Base-by-base conservation (phyloP, 2,329 filamentous ascomycete species). In the Monosporascus sp. region DNA sequence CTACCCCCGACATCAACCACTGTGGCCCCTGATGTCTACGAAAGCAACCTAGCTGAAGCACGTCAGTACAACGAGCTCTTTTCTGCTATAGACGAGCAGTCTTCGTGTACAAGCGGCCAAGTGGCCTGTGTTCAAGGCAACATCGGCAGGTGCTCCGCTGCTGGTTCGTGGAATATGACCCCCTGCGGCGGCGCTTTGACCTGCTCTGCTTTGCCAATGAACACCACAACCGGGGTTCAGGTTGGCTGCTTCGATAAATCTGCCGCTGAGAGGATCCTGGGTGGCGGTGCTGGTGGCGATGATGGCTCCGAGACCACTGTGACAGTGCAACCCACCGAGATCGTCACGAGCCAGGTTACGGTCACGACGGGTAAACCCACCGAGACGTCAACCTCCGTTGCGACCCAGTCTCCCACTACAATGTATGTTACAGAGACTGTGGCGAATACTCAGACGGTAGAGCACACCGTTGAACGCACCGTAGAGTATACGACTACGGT, bases 151-250 rank as follows among this genome's bases (percentile, higher is more conserved):
- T 86, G 82, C 60, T 65, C 67, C 27, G 52, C 57, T 22, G 54
- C 57, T 11, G 75, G 75, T 18, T 62, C 60, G 0, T 84, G 78
- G 59, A 60, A 66, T 4, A 71, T 82, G 18, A 62, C 59, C 0
- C 55, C 65, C 9, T 75, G 75, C 41, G 49, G 57, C 1, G 68
- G 66, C 9, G 64, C 66, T 46, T 53, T 64, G n/a, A 65, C 69
- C 48, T 85, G 82, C 65, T 78, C 75, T 48, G 82, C 79, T 2
- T 64, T 84, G 56, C 82, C 82, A 0, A 76, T 82, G 72, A 74
- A 72, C 38, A 74, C 66, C 11, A 72, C 71, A 0, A 60, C 62
- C 0, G 81, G 79, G 3, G 77, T 81, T 9, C 63, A 70, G 50
- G 68, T 85, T 24, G 73, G 71, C 3, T 85, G 82, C 56, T 68